A percentile compares a stretch with the other conserved stretches of the same genome.
These are phyloP conservation scores for Xeromyces bisporus DNA, from an alignment of 495 filamentous ascomycete species.

Conservation along the genomic window DNA sequence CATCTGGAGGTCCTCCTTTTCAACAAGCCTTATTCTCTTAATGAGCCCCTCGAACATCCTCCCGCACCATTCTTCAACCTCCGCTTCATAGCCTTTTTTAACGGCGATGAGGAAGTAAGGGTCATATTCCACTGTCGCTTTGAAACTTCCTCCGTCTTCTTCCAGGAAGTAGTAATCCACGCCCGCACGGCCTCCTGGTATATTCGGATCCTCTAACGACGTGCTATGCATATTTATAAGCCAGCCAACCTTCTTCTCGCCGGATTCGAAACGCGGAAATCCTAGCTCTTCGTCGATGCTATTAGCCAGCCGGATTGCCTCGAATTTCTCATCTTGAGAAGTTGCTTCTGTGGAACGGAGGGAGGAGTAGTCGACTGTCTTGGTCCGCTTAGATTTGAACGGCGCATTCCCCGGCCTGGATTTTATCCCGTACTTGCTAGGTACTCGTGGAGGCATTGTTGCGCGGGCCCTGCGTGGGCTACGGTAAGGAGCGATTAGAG, in stretches of 20 bases:
- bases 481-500: conserved; percentile 6
- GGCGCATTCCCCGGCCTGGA: conserved; percentile 32
- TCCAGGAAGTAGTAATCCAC: conserved; percentile 97
- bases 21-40: conserved; percentile 56
- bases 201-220: conserved; percentile 65
- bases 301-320: conserved; percentile 68
- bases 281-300: conserved; percentile 89
- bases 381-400: conserved; percentile 39
- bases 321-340: conserved; percentile 69
- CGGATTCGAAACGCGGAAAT: conserved; percentile 82
- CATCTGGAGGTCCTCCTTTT: conserved; percentile 91
- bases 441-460: conserved; percentile 41
- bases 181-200: conserved; percentile 66
- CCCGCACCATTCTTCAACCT: conserved; percentile 92
- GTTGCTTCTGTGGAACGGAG: conserved; percentile 66
- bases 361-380: conserved; percentile 61
- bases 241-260: conserved; percentile 77
- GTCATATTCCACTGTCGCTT: conserved; percentile 89
- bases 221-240: conserved; percentile 90
- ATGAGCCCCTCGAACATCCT: conserved; percentile 70
- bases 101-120: conserved; percentile 92
- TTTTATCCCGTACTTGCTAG: conserved; percentile 38
- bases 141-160: conserved; percentile 84
- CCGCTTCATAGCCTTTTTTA: conserved; percentile 69
- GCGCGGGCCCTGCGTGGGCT: no score